Conservation (phyloP, 305 asterid genomes). For the Nicotiana rustica region DNA sequence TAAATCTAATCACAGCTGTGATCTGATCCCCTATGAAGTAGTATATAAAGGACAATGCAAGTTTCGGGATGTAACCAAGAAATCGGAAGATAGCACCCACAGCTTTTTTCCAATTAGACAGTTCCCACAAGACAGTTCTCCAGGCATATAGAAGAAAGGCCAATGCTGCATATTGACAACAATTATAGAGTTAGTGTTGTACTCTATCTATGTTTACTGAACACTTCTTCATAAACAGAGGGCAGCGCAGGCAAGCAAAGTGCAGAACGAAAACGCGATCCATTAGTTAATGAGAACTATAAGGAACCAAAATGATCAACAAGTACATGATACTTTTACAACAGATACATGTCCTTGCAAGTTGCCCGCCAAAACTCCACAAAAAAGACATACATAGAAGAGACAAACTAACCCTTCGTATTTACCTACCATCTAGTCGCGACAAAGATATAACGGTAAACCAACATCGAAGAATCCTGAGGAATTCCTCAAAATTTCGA, state of each 20-base stretch:
- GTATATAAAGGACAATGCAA: slow-evolving; percentile 59
- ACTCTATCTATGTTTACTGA: neutral
- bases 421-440: neutral
- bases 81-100: slow-evolving; percentile 44
- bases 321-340: neutral
- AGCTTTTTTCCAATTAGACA: slow-evolving; percentile 72
- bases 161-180: slow-evolving; percentile 54
- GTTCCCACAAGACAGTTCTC: slow-evolving; percentile 94
- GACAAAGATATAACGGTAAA: neutral
- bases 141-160: slow-evolving; percentile 76
- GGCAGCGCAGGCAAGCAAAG: neutral
- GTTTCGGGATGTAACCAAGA: slow-evolving; percentile 58
- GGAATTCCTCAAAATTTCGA: neutral
- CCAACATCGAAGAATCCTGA: neutral
- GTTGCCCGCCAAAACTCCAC: neutral
- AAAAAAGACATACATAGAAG: neutral
- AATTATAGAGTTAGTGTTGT: neutral
- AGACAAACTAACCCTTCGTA: neutral
- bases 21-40: slow-evolving; percentile 70
- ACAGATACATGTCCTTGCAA: neutral
- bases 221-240: neutral
- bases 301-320: neutral
- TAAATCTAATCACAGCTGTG: slow-evolving; percentile 58
- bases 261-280: neutral
- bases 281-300: neutral